Base-by-base conservation (phyloP, 2,329 filamentous ascomycete genomes). In the Cladosporium phlei region DNA sequence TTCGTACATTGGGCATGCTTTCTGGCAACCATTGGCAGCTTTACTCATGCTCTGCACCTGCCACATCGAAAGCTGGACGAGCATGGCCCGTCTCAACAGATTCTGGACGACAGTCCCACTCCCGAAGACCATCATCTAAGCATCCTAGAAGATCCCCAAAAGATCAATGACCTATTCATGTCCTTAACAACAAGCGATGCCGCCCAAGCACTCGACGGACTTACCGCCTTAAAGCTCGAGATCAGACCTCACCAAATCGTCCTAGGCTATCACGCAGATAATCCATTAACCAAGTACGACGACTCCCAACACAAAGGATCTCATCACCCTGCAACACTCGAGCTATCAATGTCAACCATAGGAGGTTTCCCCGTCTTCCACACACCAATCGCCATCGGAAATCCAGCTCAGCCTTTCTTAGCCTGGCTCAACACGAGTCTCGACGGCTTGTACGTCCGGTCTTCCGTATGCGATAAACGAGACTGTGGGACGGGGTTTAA, bases 341-440 rank as follows among this genome's bases (percentile, higher is more conserved):
- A 34, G 8, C 14, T 45, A 12, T 37, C 22, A 12, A 45, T 45
- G 42, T 45, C 42, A 2, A 45, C 42, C 17, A 45, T 45, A 16
- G 42, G 42, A 17, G 42, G 42, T 10, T 45, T 28, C n/a, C 42
- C 42, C 11, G 16, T 45, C n/a, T 45, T 21, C 17, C 42, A 45
- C 17, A 35, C 42, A 1, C 42, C 42, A 7, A 29, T 45, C 12
- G 42, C 42, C 8, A 20, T 45, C 32, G 42, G 42, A 2, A 28
- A 20, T 17, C 32, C 42, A 9, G 32, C 42, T 11, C 42, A 45
- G 12, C 42, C 42, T 12, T 45, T 45, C 17, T 24, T 22, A 5
- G 42, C 42, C 7, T 45, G 42, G 42, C 42, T 45, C 22, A 45
- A 45, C 16, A 5, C 24, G 24, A 20, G 22, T 12, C 32, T 45